These are phyloP conservation scores for Pterocarpus santalinus DNA, from an alignment of 306 rosid species.

Conservation along the genomic window DNA sequence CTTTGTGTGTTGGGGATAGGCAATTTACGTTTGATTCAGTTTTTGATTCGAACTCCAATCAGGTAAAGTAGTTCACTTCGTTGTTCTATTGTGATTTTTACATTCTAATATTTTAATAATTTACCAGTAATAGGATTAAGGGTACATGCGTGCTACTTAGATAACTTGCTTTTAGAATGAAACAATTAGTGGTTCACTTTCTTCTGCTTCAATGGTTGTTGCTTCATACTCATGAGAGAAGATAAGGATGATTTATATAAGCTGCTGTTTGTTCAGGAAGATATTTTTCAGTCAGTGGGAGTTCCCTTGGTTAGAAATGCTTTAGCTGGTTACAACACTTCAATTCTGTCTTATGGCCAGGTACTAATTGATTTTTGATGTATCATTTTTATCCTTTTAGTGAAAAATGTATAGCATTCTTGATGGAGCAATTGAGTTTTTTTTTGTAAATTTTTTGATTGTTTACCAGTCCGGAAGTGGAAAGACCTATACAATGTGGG, in stretches of 20 bases:
- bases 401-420: neutral
- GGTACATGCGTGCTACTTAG: constrained; percentile 1
- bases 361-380: constrained; percentile 53
- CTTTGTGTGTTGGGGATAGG: constrained; percentile 68
- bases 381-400: constrained; percentile 14
- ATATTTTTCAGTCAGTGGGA: constrained; percentile 78
- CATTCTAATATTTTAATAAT: neutral
- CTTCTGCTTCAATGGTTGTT: constrained; percentile 28
- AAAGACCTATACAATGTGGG: constrained; percentile 98
- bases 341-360: constrained; percentile 91
- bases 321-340: constrained; percentile 90
- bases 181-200: constrained; percentile 23
- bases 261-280: constrained; percentile 72
- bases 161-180: neutral
- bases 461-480: constrained; percentile 84
- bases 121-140: constrained; percentile 4
- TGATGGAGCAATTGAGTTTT: neutral
- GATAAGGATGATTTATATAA: constrained; percentile 40
- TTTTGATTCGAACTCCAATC: constrained; percentile 72
- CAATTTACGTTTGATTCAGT: constrained; percentile 74
- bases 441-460: neutral
- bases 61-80: constrained; percentile 59
- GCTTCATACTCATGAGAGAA: constrained; percentile 15
- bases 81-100: neutral
- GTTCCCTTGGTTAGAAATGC: constrained; percentile 86